These are phyloP conservation scores for Globisporangium echinulatum DNA, from an alignment of 352 stramenopile species.

Conservation along the genomic window DNA sequence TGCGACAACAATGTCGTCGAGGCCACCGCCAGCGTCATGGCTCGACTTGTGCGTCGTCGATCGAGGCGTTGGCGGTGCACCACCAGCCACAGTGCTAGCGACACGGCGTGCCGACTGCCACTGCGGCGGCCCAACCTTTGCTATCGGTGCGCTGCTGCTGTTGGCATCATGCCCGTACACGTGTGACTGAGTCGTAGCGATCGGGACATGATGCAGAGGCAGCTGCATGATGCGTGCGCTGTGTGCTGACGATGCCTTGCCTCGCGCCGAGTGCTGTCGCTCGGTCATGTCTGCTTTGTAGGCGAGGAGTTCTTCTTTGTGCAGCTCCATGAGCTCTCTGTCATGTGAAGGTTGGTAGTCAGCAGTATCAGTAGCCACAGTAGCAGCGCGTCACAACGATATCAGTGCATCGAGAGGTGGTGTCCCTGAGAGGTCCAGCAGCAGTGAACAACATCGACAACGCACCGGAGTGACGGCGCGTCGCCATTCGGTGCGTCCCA, in stretches of 20 bases:
- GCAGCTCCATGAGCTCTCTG: constrained; percentile 60
- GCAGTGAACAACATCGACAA: not conserved
- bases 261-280: not conserved
- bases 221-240: constrained; percentile 15
- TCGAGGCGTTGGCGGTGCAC: not conserved
- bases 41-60: not conserved
- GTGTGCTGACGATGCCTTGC: not conserved
- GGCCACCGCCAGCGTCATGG: no score
- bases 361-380: not conserved
- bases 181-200: not conserved
- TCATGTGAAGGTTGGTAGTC: not conserved
- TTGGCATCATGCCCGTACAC: not conserved
- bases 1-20: not conserved
- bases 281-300: constrained; percentile 31
- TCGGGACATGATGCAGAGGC: constrained; percentile 8
- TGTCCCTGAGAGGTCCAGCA: not conserved
- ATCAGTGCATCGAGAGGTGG: not conserved
- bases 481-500: constrained; percentile 36
- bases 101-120: constrained; percentile 57
- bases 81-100: constrained; percentile 16
- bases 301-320: constrained; percentile 69
- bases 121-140: constrained; percentile 26
- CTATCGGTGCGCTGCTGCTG: constrained; percentile 1
- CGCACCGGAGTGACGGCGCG: constrained; percentile 34
- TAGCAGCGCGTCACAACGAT: not conserved